Base-by-base conservation (phyloP, 139 green algal species). In the Chlamydomonas sp. region DNA sequence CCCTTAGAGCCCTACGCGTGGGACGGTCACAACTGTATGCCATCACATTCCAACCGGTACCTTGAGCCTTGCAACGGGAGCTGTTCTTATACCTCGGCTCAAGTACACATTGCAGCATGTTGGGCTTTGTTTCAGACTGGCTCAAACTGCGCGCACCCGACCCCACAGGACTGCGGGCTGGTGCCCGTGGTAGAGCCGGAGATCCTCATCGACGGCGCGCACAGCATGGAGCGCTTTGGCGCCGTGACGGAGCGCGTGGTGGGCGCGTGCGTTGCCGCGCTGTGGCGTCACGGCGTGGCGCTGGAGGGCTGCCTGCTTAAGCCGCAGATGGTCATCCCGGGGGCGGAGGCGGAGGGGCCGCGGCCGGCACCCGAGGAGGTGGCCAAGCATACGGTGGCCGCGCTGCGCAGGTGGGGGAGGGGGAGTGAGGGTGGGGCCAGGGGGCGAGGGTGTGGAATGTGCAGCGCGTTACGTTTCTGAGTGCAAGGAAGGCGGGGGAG, bases 181-280 rank as follows among this genome's bases (percentile, higher is more conserved):
- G 96, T 99, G 7, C 97, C 97, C 0, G 98, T 99, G 71, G 98
- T 99, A 59, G 97, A 99, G 93, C 97, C 97, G 7, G 97, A 99
- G 90, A 90, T 99, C 60, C 88, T 99, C 31, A 98, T 97, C 31
- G 97, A 99, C 78, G 97, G 97, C 31, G 66, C 71, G n/a, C 97
- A 99, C 92, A 86, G 86, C 83, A 95, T 90, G 68, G 60, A 63
- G 77, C 78, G 75, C 8, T 88, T 88, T 18, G 74, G 74, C 20
- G 63, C n/a, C 20, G 84, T 95, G 9, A 93, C 88, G 5, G 91
- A 95, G 89, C 82, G 68, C 3, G 91, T 95, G 49, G 58, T 97
- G 8, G 87, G 85, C 1, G 93, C 86, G 18, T 96, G 88, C 85
- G 85, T 97, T 2, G 91, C 85, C 3, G 79, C 90, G 63, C 91